These are phyloP conservation scores for Juglanconis sp. DNA, from an alignment of 2,329 filamentous ascomycete genomes.

Conservation along the genomic window DNA sequence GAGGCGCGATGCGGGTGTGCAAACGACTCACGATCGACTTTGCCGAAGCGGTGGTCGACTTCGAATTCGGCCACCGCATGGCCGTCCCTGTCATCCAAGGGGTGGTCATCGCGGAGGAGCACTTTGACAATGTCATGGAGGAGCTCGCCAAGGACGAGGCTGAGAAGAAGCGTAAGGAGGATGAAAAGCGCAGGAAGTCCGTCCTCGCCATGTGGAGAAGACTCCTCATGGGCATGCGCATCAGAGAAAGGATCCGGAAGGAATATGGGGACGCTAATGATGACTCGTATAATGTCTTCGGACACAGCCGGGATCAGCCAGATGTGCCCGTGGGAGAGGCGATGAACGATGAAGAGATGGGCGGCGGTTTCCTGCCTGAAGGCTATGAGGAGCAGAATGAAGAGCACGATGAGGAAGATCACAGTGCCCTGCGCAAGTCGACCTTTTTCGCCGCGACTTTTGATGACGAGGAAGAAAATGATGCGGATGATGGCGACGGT, in stretches of 20 bases:
- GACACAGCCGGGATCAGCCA: conserved; percentile 43
- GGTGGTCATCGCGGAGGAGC: conserved; percentile 81
- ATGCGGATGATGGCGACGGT: conserved; percentile 30
- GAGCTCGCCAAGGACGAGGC: conserved; percentile 76
- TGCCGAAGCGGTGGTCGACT: conserved; percentile 91
- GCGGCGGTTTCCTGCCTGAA: conserved; percentile 60
- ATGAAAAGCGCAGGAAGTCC: conserved; percentile 74
- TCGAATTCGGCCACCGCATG: conserved; percentile 93
- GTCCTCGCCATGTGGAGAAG: conserved; percentile 79
- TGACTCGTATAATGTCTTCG: conserved; percentile 51
- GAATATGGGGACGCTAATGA: conserved; percentile 66
- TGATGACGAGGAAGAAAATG: conserved; percentile 36
- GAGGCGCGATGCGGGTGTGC: conserved; percentile 75
- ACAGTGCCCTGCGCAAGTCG: conserved; percentile 31
- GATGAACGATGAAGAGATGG: conserved; percentile 47
- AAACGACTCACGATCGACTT: conserved; percentile 82
- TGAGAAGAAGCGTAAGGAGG: conserved; percentile 73
- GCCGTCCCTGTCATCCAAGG: conserved; percentile 90
- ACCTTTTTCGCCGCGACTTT: conserved; percentile 45
- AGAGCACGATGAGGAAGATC: conserved; percentile 34
- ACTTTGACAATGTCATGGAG: conserved; percentile 70
- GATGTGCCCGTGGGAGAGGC: conserved; percentile 21
- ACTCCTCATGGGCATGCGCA: conserved; percentile 80
- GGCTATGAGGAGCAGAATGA: conserved; percentile 49
- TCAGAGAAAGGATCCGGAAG: conserved; percentile 70